These are phyloP conservation scores for Entomortierella parvispora DNA, from an alignment of 192 early-diverging fungal species.

Conservation along the genomic window DNA sequence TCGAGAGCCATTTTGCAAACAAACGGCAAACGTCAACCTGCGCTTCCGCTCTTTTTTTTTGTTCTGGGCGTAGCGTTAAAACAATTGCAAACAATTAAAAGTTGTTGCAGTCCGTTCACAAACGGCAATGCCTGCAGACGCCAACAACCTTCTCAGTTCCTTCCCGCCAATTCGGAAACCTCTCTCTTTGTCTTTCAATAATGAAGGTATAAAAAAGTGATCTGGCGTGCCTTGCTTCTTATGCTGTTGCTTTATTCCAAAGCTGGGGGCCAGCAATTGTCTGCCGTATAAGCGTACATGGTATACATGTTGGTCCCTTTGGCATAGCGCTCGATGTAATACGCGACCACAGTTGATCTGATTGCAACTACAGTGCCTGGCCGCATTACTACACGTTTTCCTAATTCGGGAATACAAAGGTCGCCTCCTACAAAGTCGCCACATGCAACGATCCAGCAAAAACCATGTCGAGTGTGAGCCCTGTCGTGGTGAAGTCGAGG, in stretches of 20 bases:
- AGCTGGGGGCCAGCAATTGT: constrained; percentile 51
- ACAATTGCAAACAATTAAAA: no score
- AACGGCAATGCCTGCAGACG: no score
- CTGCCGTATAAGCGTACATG: constrained; percentile 44
- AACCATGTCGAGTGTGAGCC: constrained; percentile 45
- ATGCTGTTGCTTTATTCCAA: constrained; percentile 18
- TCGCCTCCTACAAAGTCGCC: constrained; percentile 51
- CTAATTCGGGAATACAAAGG: constrained; percentile 44
- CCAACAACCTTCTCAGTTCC: no score
- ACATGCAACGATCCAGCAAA: constrained; percentile 51
- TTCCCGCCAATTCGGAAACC: no score
- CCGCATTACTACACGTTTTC: constrained; percentile 49
- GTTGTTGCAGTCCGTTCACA: no score
- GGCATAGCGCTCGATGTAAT: constrained; percentile 49
- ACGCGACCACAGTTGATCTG: constrained; percentile 45
- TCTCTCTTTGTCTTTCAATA: no score
- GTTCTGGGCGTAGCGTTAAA: no score
- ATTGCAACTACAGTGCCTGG: constrained; percentile 48
- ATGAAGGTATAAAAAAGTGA: no score
- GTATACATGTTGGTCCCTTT: constrained; percentile 41
- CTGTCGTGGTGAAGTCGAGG: constrained; percentile 45
- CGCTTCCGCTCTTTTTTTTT: no score
- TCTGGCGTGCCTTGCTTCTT: no score
- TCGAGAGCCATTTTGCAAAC: no score
- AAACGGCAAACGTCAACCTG: no score